Base-by-base conservation (phyloP, 2,329 filamentous ascomycete genomes). In the Cyphellophora attinorum region DNA sequence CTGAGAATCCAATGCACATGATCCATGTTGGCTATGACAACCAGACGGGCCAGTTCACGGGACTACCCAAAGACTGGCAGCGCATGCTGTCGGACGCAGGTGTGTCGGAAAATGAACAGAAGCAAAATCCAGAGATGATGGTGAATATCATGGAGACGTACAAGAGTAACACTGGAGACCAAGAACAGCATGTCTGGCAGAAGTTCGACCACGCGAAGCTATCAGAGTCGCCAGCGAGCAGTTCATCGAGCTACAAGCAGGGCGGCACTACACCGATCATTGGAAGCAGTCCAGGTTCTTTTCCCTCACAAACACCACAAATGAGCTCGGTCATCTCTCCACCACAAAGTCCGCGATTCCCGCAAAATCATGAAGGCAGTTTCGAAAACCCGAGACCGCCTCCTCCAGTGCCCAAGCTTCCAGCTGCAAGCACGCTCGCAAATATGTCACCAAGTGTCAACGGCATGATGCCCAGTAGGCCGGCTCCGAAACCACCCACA, bases 1-100 rank as follows among this genome's bases (percentile, higher is more conserved):
- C 91, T 35, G 88, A 94, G 60, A 96, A 98, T 52, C 91, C 91
- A 31, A 86, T 96, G 40, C 91, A 96, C 62, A 85, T 98, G 51
- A 96, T 89, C 38, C 91, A 98, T 60, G 91, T 98, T 47, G 89
- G 89, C 50, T 95, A 94, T 58, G 89, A 98, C 61, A 93, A 91
- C 62, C 74, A 84, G 52, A 96, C 91, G 3, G 91, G 91, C 47
- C 85, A 94, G 62, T 98, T 94, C 59, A 96, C 89, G 86, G 91
- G 91, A 45, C 72, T 98, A 17, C 91, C 91, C 12, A 93, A 91
- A 60, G 91, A 96, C 72, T 98, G 91, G 91, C 89, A 96, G 63
- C 81, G 85, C 42, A 75, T 95, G 56, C 77, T 98, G 54, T 85
- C 89, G 63, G 88, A 94, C 60, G 94, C 85, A 59, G 91, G 91